phyloP scores from a whole-genome alignment of 192 early-diverging fungal genomes.

The Backusella westeae region DNA sequence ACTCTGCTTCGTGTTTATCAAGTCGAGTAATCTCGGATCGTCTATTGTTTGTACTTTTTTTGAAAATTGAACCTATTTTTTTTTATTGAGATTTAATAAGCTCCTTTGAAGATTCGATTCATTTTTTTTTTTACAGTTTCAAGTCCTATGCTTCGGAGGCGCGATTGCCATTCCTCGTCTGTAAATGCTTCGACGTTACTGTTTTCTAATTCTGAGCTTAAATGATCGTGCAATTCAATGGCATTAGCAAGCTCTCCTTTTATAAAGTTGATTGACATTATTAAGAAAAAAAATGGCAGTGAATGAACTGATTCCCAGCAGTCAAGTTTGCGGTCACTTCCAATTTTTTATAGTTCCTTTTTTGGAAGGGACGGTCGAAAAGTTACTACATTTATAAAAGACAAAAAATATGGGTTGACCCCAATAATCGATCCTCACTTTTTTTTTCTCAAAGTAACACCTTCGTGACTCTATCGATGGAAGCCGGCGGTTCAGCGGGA shows the following conservation, averaged over 20 bases:
- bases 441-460: no score
- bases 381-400: no score
- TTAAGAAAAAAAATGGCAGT: neutral
- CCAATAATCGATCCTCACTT: no score
- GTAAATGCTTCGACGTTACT: neutral
- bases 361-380: no score
- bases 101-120: neutral
- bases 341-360: no score
- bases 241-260: neutral
- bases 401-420: no score
- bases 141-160: neutral
- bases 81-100: neutral
- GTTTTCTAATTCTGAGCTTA: neutral
- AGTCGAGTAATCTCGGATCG: neutral
- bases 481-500: no score
- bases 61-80: neutral
- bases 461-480: no score
- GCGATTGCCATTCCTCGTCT: neutral
- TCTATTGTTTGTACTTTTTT: neutral
- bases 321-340: no score
- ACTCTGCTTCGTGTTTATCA: neutral
- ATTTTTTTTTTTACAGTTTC: neutral
- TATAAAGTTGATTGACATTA: neutral
- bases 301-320: no score
- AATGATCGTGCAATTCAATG: neutral